Conservation (phyloP, 129 eudicot genomes). For the Arctium lappa region DNA sequence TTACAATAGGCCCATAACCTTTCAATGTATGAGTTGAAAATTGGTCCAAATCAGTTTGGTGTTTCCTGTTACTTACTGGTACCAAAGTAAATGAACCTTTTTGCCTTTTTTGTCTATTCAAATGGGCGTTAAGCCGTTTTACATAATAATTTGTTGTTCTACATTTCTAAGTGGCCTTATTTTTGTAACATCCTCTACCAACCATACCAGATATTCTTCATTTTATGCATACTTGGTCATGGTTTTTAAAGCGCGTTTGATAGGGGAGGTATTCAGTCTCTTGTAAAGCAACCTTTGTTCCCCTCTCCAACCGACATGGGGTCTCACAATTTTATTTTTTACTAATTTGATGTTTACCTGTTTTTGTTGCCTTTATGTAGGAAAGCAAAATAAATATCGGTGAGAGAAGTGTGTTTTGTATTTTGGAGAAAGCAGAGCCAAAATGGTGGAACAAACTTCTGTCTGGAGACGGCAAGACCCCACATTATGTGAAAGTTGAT, state of each 20-base stretch:
- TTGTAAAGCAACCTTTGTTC: no score
- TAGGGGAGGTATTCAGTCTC: no score
- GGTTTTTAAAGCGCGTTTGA: no score
- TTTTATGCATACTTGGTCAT: no score
- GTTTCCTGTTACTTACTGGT: neutral
- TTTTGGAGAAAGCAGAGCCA: slow-evolving; percentile 76
- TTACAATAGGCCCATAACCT: neutral
- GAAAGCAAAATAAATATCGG: slow-evolving; percentile 80
- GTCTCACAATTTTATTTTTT: no score
- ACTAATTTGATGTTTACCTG: neutral
- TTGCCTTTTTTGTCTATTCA: no score
- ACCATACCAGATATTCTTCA: no score
- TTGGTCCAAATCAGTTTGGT: neutral
- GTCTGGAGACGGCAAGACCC: slow-evolving; percentile 66
- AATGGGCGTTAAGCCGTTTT: no score
- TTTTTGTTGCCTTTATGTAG: slow-evolving; percentile 23
- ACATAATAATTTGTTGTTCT: no score
- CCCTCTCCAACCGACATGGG: no score
- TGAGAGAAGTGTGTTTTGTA: slow-evolving; percentile 58
- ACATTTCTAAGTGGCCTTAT: no score
- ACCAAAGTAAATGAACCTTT: neutral
- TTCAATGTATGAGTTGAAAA: neutral
- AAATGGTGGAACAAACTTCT: slow-evolving; percentile 88
- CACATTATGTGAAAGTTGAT: slow-evolving; percentile 88
- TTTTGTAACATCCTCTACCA: no score